Conservation (phyloP, 2,329 filamentous ascomycete genomes). For the Fusarium beomiforme region DNA sequence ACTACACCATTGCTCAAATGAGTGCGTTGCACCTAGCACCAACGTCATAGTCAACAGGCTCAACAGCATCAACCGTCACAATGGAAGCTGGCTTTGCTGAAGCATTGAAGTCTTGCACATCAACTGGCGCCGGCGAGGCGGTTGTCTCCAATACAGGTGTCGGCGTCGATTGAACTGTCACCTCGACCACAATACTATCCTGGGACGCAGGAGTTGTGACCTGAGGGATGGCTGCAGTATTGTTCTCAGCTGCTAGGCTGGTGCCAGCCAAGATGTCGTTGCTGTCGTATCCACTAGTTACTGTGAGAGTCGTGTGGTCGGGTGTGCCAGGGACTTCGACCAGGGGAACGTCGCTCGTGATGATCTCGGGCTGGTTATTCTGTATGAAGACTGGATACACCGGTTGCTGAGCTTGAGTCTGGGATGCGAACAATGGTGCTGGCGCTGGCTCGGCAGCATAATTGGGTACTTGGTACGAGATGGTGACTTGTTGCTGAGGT, state of each 20-base stretch:
- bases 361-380: constrained; percentile 31
- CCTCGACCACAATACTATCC: neutral
- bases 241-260: neutral
- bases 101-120: neutral
- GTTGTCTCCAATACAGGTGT: neutral
- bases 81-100: neutral
- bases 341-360: constrained; percentile 14
- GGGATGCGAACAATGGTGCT: neutral
- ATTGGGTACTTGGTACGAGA: constrained; percentile 4
- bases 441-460: neutral
- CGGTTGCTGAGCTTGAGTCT: neutral
- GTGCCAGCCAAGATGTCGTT: constrained; percentile 8
- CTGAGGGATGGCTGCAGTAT: neutral
- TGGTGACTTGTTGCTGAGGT: constrained; percentile 9
- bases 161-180: neutral
- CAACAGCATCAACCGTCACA: neutral
- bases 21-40: neutral
- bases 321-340: neutral
- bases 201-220: neutral
- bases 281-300: neutral
- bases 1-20: neutral
- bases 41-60: neutral
- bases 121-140: neutral
- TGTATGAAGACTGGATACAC: neutral
- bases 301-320: neutral